Base-by-base conservation (phyloP, 257 asterid genomes). In the Scutellaria barbata region DNA sequence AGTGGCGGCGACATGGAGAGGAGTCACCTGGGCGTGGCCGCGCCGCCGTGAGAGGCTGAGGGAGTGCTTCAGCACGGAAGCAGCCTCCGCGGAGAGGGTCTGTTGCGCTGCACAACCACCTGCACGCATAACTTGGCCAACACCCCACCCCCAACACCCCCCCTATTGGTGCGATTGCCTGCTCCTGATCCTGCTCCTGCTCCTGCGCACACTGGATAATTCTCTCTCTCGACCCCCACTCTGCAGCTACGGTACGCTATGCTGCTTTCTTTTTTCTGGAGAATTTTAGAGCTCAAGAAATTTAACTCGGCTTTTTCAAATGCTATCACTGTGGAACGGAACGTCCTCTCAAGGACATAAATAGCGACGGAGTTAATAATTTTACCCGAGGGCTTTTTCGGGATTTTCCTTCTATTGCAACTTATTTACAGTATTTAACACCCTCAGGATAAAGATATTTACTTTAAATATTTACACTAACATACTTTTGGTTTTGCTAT, bases 21-120 rank as follows among this genome's bases (percentile, higher is more conserved):
- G 98, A 2, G 96, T 92, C 69, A 92, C 80, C 77, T 92, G 98
- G 0, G 98, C 89, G 78, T 92, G 96, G 79, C 95, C 96, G 53
- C 98, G 87, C 45, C 96, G 87, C 55, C 95, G 81, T 0, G 98
- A 85, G 25, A 89, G 85, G 85, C 80, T 81, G 48, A 92, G 92
- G 70, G 96, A 92, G 47, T 85, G 95, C 88, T 89, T 89, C 80
- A 92, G 73, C 1, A 85, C 96, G 52, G 98, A 88, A 81, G 96
- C 96, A 64, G 96, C 90, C 89, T 92, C 96, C 46, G 88, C 58
- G n/a, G 98, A 89, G 88, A 92, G 96, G n/a, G 94, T 92, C 84
- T 88, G 96, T 68, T 88, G 98, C 42, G 88, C 81, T 61, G 92
- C 81, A 59, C 88, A 80, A 41, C 51, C 82, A 72, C 89, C 96